These are phyloP conservation scores for Boechera stricta DNA, from an alignment of 345 rosid genomes.

Conservation along the genomic window DNA sequence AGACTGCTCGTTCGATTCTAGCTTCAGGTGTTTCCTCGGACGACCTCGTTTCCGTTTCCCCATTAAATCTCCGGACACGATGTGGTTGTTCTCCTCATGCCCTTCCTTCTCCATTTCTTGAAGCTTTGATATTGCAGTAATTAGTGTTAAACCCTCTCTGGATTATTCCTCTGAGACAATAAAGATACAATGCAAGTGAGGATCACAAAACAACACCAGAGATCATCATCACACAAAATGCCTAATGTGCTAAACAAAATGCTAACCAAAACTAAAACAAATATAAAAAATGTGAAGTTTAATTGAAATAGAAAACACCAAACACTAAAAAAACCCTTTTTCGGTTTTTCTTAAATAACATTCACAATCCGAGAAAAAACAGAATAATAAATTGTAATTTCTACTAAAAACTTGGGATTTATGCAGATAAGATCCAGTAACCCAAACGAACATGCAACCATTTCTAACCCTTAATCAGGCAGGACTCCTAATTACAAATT, in stretches of 20 bases:
- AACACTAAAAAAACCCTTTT: neutral
- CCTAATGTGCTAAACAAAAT: neutral
- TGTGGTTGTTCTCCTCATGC: constrained; percentile 56
- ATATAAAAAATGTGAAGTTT: neutral
- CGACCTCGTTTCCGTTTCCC: constrained; percentile 88
- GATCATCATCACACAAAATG: neutral
- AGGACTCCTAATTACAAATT: constrained; percentile 30
- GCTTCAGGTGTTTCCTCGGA: constrained; percentile 63
- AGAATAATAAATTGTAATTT: constrained; percentile 2
- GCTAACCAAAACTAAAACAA: neutral
- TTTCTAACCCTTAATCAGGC: constrained; percentile 27
- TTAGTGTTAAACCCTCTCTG: neutral
- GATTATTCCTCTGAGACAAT: constrained; percentile 4
- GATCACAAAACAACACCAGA: neutral
- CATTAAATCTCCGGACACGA: constrained; percentile 51
- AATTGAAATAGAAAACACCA: neutral
- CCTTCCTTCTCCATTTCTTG: constrained; percentile 46
- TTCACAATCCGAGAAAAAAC: constrained; percentile 19
- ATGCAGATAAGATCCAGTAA: constrained; percentile 6
- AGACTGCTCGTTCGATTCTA: constrained; percentile 44
- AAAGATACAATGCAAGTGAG: constrained; percentile 20
- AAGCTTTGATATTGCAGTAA: constrained; percentile 12
- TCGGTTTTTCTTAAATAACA: neutral
- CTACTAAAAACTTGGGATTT: neutral
- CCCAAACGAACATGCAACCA: constrained; percentile 40